phyloP scores from a whole-genome alignment of 129 eudicot genomes.

The Chrysanthemum lavandulifolium region DNA sequence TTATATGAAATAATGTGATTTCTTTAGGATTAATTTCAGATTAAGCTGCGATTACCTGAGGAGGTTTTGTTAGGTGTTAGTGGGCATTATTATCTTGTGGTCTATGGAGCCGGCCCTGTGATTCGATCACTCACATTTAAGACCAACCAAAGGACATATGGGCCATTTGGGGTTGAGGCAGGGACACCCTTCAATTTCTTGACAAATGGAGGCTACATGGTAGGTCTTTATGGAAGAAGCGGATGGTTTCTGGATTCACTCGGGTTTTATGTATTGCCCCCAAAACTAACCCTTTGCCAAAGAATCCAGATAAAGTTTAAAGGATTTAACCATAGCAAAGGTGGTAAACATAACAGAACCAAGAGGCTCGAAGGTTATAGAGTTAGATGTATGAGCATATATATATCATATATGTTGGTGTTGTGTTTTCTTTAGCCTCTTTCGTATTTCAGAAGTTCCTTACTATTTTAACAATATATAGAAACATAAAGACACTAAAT shows the following conservation, averaged over 20 bases:
- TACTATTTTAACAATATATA: neutral
- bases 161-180: constrained; percentile 69
- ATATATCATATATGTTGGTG: neutral
- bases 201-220: constrained; percentile 44
- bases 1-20: neutral
- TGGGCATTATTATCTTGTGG: constrained; percentile 58
- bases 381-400: neutral
- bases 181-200: constrained; percentile 58
- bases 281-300: constrained; percentile 20
- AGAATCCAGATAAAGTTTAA: neutral
- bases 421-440: neutral
- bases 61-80: constrained; percentile 14
- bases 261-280: constrained; percentile 35
- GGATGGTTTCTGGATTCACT: constrained; percentile 63
- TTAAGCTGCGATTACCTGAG: constrained; percentile 28
- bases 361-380: constrained; percentile 3
- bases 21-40: constrained; percentile 22
- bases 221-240: constrained; percentile 62
- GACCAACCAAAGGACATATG: constrained; percentile 53
- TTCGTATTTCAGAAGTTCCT: neutral
- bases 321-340: neutral
- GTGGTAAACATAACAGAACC: neutral
- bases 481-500: neutral
- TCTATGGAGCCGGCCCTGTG: constrained; percentile 53
- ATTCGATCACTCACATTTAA: constrained; percentile 53